Conservation (phyloP, 768 basidiomycete genomes). For the Rossbeevera mucosa region DNA sequence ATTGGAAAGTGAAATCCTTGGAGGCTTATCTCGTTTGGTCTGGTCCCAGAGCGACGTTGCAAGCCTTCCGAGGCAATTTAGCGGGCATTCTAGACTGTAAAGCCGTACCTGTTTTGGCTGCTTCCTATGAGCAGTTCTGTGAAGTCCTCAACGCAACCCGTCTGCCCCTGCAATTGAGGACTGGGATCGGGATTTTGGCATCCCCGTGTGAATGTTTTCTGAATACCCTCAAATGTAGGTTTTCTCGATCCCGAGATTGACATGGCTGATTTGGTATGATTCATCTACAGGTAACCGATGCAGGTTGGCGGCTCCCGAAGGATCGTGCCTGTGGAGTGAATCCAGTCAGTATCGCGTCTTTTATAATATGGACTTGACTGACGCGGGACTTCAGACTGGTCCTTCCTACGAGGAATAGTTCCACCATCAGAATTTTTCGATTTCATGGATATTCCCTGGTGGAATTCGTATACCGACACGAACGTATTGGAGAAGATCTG, state of each 20-base stretch:
- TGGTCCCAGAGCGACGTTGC: conserved; percentile 3
- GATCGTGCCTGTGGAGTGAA: conserved; percentile 6
- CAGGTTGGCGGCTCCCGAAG: neutral
- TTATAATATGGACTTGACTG: neutral
- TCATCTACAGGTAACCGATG: conserved; percentile 3
- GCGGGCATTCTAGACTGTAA: conserved; percentile 6
- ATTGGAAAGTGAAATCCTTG: conserved; percentile 2
- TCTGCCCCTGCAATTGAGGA: neutral
- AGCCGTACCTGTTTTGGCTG: neutral
- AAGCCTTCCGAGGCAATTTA: conserved; percentile 12
- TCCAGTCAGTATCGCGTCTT: conserved; percentile 6
- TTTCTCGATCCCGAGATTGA: neutral
- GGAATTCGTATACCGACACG: conserved; percentile 6
- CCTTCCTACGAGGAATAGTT: conserved; percentile 11
- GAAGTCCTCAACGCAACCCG: neutral
- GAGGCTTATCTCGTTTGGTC: conserved; percentile 14
- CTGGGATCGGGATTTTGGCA: neutral
- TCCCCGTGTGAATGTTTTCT: neutral
- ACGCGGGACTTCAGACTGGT: conserved; percentile 11
- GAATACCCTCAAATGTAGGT: conserved; percentile 6
- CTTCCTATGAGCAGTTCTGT: conserved; percentile 12
- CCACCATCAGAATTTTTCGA: conserved; percentile 12
- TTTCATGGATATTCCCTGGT: conserved; percentile 15
- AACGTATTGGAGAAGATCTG: conserved; percentile 5
- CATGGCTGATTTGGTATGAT: neutral